Evolutionary conservation across 2,329 filamentous ascomycete genomes (phyloP).

Genomic region (Domatiomyces catenatus): DNA sequence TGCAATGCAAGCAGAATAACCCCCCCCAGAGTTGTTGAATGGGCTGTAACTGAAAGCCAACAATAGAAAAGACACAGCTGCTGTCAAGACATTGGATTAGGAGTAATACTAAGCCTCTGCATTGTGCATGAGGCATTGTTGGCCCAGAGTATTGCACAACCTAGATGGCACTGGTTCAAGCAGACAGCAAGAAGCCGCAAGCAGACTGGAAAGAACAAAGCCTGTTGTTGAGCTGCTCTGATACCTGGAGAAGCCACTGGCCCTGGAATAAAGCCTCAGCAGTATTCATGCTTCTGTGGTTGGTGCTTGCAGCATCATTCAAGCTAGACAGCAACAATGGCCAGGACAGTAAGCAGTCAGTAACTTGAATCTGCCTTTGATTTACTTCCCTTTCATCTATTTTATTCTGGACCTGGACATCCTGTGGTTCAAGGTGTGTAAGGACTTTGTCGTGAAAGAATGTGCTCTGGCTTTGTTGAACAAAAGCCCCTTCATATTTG

Average conservation of each 20-base stretch:
- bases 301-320: too few species aligned
- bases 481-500: not conserved
- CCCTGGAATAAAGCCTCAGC: too few species aligned
- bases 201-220: not conserved
- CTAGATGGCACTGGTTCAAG: not conserved
- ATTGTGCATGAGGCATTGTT: not conserved
- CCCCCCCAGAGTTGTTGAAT: not conserved
- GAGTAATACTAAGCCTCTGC: not conserved
- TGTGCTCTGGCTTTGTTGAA: not conserved
- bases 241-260: not conserved
- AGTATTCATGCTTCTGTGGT: too few species aligned
- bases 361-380: not conserved
- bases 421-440: not conserved
- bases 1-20: not conserved
- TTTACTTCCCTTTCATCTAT: not conserved
- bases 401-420: not conserved
- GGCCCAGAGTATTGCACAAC: not conserved
- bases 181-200: not conserved
- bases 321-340: not conserved
- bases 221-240: not conserved
- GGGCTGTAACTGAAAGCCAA: not conserved
- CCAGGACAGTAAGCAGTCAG: not conserved
- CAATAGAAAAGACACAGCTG: not conserved
- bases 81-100: not conserved
- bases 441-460: not conserved